Conservation (phyloP, 176 grass and related monocot species). For the Leersia perrieri region DNA sequence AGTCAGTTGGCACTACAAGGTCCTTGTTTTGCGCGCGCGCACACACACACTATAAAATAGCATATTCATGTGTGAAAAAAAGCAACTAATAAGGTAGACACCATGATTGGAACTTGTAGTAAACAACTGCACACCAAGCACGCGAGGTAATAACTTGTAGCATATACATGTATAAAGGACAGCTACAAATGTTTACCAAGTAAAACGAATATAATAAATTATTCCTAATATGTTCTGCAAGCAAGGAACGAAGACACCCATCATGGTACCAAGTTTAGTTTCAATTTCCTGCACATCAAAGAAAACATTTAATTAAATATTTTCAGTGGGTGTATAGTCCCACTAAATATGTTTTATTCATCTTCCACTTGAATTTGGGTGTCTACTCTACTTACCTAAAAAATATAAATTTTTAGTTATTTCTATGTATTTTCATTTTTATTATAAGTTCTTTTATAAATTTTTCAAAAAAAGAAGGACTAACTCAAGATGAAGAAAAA, state of each 20-base stretch:
- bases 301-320: constrained; percentile 2
- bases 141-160: not conserved
- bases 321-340: not conserved
- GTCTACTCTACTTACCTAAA: not conserved
- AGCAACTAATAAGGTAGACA: not conserved
- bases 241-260: constrained; percentile 98
- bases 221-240: constrained; percentile 98
- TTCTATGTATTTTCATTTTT: not conserved
- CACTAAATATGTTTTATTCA: not conserved
- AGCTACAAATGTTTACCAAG: constrained; percentile 49
- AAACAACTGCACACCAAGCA: not conserved
- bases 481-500: not conserved
- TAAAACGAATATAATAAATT: constrained; percentile 96
- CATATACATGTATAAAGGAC: not conserved
- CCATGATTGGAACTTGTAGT: not conserved
- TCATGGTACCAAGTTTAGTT: constrained; percentile 78
- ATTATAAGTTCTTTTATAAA: not conserved
- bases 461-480: not conserved
- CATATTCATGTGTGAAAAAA: not conserved
- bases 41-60: not conserved
- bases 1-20: not conserved
- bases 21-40: not conserved
- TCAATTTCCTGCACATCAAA: constrained; percentile 51
- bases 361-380: not conserved
- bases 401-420: not conserved